A percentile compares a stretch with the other conserved stretches of the same genome.
Evolutionary conservation across 768 basidiomycete species (phyloP).

Genomic region (Leccinum pellstonianum): DNA sequence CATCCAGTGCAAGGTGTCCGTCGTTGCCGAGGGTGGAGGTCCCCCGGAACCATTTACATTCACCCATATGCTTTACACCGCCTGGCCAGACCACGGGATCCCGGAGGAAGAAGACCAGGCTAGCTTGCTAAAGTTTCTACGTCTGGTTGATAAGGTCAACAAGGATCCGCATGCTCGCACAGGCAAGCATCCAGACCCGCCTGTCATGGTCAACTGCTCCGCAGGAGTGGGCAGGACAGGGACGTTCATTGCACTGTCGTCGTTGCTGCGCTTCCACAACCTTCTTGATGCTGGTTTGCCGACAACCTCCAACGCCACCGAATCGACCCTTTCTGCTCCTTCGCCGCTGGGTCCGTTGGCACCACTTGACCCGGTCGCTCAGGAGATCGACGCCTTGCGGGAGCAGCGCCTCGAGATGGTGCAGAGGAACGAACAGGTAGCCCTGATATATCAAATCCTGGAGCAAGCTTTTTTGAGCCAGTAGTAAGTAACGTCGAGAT

Average conservation of each 20-base stretch:
- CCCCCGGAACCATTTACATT: conserved; percentile 47
- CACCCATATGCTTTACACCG: conserved; percentile 67
- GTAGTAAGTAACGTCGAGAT: conserved; percentile 5
- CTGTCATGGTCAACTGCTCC: conserved; percentile 80
- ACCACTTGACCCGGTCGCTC: conserved; percentile 51
- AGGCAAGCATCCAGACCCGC: conserved; percentile 58
- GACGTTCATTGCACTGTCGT: conserved; percentile 78
- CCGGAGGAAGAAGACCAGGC: conserved; percentile 58
- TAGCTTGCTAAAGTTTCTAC: conserved; percentile 60
- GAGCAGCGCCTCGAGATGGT: conserved; percentile 87
- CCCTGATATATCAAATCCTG: conserved; percentile 55
- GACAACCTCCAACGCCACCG: conserved; percentile 20
- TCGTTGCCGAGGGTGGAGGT: conserved; percentile 38
- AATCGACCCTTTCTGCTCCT: conserved; percentile 34
- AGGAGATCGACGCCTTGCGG: conserved; percentile 74
- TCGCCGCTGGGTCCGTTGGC: conserved; percentile 64
- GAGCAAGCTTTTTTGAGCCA: conserved; percentile 18
- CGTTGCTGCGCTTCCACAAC: conserved; percentile 64
- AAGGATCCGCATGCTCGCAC: conserved; percentile 36
- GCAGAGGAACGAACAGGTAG: conserved; percentile 62
- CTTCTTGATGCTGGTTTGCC: conserved; percentile 37
- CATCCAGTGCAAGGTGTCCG: conserved; percentile 57
- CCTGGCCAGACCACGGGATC: conserved; percentile 88
- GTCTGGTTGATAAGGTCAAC: conserved; percentile 64
- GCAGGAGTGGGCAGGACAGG: conserved; percentile 89